Conservation (phyloP, 768 basidiomycete species). For the Dictyophora rubrovolvata region DNA sequence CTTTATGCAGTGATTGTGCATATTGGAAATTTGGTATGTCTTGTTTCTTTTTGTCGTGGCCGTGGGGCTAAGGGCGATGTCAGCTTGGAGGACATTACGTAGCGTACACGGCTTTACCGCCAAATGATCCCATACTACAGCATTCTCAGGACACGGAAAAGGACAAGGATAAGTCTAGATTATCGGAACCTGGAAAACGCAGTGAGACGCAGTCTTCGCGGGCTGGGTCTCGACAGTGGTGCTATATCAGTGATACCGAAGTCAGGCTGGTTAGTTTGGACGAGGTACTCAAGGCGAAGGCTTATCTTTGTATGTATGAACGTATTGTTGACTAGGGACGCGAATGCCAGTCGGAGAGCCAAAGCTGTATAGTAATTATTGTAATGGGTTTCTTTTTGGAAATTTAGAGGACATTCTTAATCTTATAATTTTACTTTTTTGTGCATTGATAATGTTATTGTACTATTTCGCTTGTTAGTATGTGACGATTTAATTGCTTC, state of each 20-base stretch:
- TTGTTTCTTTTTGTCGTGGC: neutral
- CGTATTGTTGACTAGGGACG: conserved; percentile 26
- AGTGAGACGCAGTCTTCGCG: neutral
- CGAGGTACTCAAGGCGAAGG: conserved; percentile 84
- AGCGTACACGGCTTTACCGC: conserved; percentile 69
- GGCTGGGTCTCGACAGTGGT: conserved; percentile 53
- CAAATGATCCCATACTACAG: conserved; percentile 4
- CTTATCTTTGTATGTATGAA: conserved; percentile 92
- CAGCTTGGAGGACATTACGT: conserved; percentile 87
- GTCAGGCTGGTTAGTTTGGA: conserved; percentile 76
- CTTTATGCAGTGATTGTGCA: conserved; percentile 80
- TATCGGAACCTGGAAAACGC: neutral
- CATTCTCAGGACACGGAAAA: neutral
- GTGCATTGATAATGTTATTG: no score
- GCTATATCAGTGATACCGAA: conserved; percentile 81
- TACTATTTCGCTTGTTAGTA: no score
- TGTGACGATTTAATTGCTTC: no score
- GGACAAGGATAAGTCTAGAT: neutral
- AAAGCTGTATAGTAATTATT: no score
- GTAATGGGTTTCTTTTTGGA: no score
- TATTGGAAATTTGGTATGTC: conserved; percentile 75
- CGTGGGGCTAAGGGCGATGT: neutral
- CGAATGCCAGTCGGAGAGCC: no score
- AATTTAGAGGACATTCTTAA: no score
- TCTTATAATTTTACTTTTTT: no score